Conservation (phyloP, 2,329 filamentous ascomycete genomes). For the Parasarocladium wereldwijsianum region DNA sequence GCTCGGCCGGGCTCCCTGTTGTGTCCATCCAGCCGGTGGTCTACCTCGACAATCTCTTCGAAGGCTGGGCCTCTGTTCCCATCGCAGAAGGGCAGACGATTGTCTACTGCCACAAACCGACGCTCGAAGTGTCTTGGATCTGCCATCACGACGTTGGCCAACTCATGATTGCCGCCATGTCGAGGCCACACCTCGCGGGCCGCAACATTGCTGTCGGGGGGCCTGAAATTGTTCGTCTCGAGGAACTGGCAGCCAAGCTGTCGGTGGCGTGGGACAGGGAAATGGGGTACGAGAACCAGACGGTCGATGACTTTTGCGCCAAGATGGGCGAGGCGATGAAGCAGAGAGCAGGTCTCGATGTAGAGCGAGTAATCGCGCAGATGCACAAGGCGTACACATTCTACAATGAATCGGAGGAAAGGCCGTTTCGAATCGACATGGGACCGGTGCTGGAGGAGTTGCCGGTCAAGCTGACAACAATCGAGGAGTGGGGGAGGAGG, state of each 20-base stretch:
- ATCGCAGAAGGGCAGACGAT: conserved; percentile 18
- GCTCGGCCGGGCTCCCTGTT: conserved; percentile 14
- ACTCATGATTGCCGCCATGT: conserved; percentile 20
- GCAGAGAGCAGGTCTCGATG: conserved; percentile 17
- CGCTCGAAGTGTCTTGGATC: conserved; percentile 22
- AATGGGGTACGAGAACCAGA: conserved; percentile 18
- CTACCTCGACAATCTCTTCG: conserved; percentile 22
- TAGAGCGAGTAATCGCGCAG: conserved; percentile 18
- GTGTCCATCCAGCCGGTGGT: conserved; percentile 22
- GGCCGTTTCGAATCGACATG: conserved; percentile 23
- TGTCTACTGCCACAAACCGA: conserved; percentile 23
- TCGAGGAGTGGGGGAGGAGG: conserved; percentile 20
- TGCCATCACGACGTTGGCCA: conserved; percentile 22
- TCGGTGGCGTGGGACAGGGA: conserved; percentile 16
- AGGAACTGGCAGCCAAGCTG: conserved; percentile 17
- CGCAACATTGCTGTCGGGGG: conserved; percentile 19
- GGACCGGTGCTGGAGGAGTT: conserved; percentile 16
- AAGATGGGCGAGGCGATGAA: conserved; percentile 17
- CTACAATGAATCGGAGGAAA: conserved; percentile 21
- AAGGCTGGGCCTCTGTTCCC: conserved; percentile 21
- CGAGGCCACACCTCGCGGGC: conserved; percentile 17
- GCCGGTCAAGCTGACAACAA: conserved; percentile 14
- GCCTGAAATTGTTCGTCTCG: conserved; percentile 17
- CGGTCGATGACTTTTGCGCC: conserved; percentile 15
- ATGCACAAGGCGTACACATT: conserved; percentile 25